Evolutionary conservation across 805 yeast genomes (phyloP), one percentile per base, ranked within the genome.

Genomic region (Pichia manshurica): DNA sequence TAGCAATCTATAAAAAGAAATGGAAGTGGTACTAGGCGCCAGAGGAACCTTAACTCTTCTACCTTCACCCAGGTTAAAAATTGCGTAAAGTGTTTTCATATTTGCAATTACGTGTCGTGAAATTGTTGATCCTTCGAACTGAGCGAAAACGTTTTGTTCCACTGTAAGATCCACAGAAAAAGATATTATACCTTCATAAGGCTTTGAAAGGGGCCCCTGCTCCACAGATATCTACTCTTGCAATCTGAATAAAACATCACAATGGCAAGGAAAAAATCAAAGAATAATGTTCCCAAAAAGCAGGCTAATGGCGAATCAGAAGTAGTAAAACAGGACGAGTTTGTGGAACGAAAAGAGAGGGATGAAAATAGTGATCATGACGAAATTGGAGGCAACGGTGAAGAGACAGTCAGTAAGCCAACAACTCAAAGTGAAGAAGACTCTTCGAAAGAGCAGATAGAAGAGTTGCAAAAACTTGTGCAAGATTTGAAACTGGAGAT

Each of bases 211-310:
- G n/a, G n/a, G n/a, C n/a, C n/a, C n/a, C n/a, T n/a, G n/a, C n/a
- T n/a, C n/a, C n/a, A n/a, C n/a, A n/a, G n/a, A n/a, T n/a, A n/a
- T n/a, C n/a, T n/a, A n/a, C n/a, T n/a, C n/a, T n/a, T n/a, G n/a
- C n/a, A n/a, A n/a, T 25, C 29, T 8, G 10, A 10, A 25, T 25
- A 25, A 10, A 25, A 7, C 10, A n/a, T 6, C 4, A 22, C 7
- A 1, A 50, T 50, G 53, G 53, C 47, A 7, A 53, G 47, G 40
- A 53, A 51, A 34, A 45, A 41, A 16, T 40, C 46, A 6, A 44
- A 44, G 33, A 52, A 49, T 39, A 32, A 22, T 32, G 22, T 23
- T 16, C 13, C 39, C 36, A 33, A 33, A 33, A 33, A 33, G 20
- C 36, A 33, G 36, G 16, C 17, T 6, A 33, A 33, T 33, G 36